Percentiles rank a stretch among this genome's conserved stretches.
Evolutionary conservation across 2,329 filamentous ascomycete genomes (phyloP).

Genomic region (Sphaerostilbella broomeana): DNA sequence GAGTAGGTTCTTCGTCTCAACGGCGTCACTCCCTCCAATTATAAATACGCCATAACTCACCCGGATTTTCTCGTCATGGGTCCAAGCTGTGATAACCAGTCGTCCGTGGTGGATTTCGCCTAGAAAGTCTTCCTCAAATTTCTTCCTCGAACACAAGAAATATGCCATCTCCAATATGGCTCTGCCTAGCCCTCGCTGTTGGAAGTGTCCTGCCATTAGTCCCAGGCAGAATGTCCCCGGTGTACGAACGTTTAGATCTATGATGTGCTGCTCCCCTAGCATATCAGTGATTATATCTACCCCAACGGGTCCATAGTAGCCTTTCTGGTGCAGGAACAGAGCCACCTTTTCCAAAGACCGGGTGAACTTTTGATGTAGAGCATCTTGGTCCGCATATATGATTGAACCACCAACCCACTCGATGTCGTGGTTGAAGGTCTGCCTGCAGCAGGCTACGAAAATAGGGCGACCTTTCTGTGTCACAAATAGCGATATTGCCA

Average conservation of each 20-base stretch:
- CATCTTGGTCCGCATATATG: neutral
- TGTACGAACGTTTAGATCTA: slow-evolving; percentile 10
- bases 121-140: slow-evolving; percentile 6
- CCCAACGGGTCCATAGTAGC: slow-evolving; percentile 9
- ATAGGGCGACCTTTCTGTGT: slow-evolving; percentile 2
- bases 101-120: slow-evolving; percentile 3
- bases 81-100: slow-evolving; percentile 9
- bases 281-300: slow-evolving; percentile 6
- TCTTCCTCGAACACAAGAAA: slow-evolving; percentile 6
- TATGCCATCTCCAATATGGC: slow-evolving; percentile 2
- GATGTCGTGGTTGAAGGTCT: slow-evolving; percentile 1
- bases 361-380: neutral
- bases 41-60: slow-evolving; percentile 6
- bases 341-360: neutral
- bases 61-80: slow-evolving; percentile 3
- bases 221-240: slow-evolving; percentile 5
- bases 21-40: slow-evolving; percentile 1
- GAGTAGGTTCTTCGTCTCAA: neutral
- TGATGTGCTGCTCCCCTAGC: slow-evolving; percentile 4
- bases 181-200: slow-evolving; percentile 2
- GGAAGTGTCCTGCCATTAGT: slow-evolving; percentile 7
- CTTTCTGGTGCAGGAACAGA: slow-evolving; percentile 3
- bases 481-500: slow-evolving; percentile 6
- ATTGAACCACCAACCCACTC: slow-evolving; percentile 6
- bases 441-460: slow-evolving; percentile 5